phyloP scores from a whole-genome alignment of 495 filamentous ascomycete genomes.

The Neurospora intermedia region DNA sequence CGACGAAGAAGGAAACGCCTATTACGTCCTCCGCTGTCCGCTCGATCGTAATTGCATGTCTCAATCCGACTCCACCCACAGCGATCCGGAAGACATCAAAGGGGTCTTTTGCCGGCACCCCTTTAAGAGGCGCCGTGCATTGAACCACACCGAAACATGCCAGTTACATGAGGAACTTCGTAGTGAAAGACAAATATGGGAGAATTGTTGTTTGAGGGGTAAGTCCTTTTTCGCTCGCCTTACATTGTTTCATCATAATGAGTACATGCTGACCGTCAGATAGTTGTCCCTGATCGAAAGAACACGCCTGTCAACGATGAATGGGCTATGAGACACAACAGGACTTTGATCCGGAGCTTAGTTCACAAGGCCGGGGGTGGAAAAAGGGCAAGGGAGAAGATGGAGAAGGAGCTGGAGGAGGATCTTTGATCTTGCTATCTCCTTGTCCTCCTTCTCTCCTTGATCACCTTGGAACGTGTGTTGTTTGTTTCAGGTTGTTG shows the following conservation, averaged over 20 bases:
- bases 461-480: not conserved
- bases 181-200: too few species aligned
- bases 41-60: not conserved
- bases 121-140: not conserved
- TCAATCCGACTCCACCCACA: not conserved
- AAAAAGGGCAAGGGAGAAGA: not conserved
- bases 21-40: not conserved
- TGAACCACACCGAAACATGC: not conserved
- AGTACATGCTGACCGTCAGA: not conserved
- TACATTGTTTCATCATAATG: not conserved
- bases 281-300: not conserved
- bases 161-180: too few species aligned
- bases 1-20: not conserved
- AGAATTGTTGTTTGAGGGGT: not conserved
- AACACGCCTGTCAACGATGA: not conserved
- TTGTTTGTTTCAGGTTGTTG: not conserved
- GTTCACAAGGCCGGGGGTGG: not conserved
- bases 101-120: not conserved
- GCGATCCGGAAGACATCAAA: not conserved
- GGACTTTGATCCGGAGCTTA: not conserved
- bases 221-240: not conserved
- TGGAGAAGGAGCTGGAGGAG: not conserved
- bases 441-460: not conserved
- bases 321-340: not conserved
- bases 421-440: not conserved